Conservation (phyloP, 2,329 filamentous ascomycete genomes). For the Paraphoma chrysanthemicola region DNA sequence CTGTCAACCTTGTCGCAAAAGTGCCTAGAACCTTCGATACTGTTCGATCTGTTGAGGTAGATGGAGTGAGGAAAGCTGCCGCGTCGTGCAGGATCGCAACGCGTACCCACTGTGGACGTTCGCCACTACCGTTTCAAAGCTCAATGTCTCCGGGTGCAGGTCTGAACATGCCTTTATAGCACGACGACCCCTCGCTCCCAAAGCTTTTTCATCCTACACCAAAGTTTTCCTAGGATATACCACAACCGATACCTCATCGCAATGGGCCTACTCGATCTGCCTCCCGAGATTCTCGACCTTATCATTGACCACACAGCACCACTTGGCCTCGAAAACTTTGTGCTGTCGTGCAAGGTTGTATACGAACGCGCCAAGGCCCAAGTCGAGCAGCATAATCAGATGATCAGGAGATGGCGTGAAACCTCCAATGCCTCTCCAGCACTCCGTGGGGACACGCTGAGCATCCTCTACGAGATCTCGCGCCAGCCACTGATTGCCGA, state of each 20-base stretch:
- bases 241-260: not conserved
- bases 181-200: too few species aligned
- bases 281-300: constrained; percentile 40
- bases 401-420: constrained; percentile 32
- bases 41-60: not conserved
- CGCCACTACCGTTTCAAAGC: not conserved
- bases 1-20: not conserved
- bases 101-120: not conserved
- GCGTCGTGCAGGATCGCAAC: too few species aligned
- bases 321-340: constrained; percentile 36
- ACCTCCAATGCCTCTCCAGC: constrained; percentile 20
- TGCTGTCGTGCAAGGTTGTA: constrained; percentile 38
- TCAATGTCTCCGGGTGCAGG: too few species aligned
- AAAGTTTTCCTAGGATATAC: too few species aligned
- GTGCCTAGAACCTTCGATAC: not conserved
- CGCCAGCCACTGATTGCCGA: constrained; percentile 34
- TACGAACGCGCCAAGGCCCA: constrained; percentile 32
- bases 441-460: constrained; percentile 27
- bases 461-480: constrained; percentile 34
- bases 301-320: constrained; percentile 38
- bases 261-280: constrained; percentile 43
- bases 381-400: constrained; percentile 35
- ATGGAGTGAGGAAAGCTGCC: not conserved
- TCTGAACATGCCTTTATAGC: too few species aligned
- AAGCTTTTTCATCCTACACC: too few species aligned